Conservation (phyloP, 257 asterid species). For the Scutellaria minor region DNA sequence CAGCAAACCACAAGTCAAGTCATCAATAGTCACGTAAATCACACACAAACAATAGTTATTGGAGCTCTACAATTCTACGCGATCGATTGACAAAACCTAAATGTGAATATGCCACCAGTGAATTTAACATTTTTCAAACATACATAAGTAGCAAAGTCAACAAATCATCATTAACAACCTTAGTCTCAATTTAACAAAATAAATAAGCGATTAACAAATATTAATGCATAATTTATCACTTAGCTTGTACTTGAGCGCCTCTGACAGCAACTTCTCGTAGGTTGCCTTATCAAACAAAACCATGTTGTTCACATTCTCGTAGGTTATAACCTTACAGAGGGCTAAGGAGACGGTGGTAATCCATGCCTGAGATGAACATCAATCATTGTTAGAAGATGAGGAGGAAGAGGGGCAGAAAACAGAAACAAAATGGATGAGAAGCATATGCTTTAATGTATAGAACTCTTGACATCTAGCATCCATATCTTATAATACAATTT, state of each 20-base stretch:
- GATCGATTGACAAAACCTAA: too few species aligned
- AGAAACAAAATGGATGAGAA: conserved; percentile 16
- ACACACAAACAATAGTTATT: too few species aligned
- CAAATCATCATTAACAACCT: background rate
- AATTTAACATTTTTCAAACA: too few species aligned
- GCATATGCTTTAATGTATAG: conserved; percentile 6
- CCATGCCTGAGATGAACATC: conserved; percentile 26
- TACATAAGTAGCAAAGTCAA: background rate
- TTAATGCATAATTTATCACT: background rate
- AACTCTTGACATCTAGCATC: conserved; percentile 9
- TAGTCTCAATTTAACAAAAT: background rate
- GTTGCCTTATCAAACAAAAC: conserved; percentile 84
- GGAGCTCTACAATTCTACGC: too few species aligned
- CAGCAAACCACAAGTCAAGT: too few species aligned
- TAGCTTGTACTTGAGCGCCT: conserved; percentile 92
- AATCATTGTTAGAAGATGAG: conserved; percentile 20
- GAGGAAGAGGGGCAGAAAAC: conserved; percentile 1
- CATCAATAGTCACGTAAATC: too few species aligned
- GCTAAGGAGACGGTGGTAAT: too few species aligned
- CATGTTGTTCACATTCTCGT: conserved; percentile 96
- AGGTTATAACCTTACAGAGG: conserved; percentile 71
- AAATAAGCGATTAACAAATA: too few species aligned
- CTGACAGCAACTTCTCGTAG: conserved; percentile 77
- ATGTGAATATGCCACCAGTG: too few species aligned
- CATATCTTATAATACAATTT: background rate